Percentiles rank a stretch among this genome's conserved stretches.
Evolutionary conservation across 176 grass and related monocot species (phyloP).

Genomic region (Cenchrus purpureus): DNA sequence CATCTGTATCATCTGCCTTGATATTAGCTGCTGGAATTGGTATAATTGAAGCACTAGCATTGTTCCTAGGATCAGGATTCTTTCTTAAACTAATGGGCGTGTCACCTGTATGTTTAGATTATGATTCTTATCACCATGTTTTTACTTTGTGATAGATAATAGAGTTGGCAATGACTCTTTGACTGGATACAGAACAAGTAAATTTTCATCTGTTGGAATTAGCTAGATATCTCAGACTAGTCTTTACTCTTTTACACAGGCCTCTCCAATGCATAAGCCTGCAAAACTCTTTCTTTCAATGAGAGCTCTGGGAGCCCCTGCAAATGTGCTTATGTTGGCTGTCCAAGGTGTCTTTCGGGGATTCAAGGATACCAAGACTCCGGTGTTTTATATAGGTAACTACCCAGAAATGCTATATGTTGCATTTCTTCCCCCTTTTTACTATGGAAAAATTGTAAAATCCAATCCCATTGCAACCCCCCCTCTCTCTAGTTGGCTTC

Average conservation of each 20-base stretch:
- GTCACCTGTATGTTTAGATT: constrained; percentile 68
- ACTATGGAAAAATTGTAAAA: not conserved
- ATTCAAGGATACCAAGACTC: constrained; percentile 94
- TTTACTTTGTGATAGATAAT: not conserved
- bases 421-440: not conserved
- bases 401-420: constrained; percentile 30
- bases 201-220: constrained; percentile 12
- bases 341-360: constrained; percentile 93
- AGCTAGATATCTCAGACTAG: constrained; percentile 25
- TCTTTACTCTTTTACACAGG: constrained; percentile 43
- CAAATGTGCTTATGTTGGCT: constrained; percentile 81
- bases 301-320: constrained; percentile 89
- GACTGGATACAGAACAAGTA: constrained; percentile 9
- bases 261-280: constrained; percentile 71
- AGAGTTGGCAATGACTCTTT: not conserved
- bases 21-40: constrained; percentile 64
- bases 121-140: constrained; percentile 9
- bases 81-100: constrained; percentile 81
- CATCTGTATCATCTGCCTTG: constrained; percentile 65
- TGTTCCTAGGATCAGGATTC: constrained; percentile 69
- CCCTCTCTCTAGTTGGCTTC: not conserved
- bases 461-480: not conserved
- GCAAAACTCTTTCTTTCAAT: constrained; percentile 77
- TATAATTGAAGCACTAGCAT: constrained; percentile 72
- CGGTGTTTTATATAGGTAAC: constrained; percentile 81